Base-by-base conservation (phyloP, 495 filamentous ascomycete species). In the Penicillium paxilli region DNA sequence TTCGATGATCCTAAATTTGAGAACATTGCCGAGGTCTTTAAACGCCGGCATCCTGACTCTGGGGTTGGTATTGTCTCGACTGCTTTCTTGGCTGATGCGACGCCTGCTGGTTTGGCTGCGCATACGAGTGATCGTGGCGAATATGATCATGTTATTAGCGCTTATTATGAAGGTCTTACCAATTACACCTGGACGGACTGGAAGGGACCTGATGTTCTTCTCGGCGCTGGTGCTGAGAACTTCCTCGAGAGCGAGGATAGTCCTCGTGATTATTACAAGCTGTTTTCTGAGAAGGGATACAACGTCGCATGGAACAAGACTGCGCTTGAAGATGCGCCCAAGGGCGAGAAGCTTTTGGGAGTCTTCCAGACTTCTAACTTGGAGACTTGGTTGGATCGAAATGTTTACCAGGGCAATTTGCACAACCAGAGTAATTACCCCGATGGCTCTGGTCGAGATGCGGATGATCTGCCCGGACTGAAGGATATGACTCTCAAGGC, bases 401-500 rank as follows among this genome's bases (percentile, higher is more conserved):
- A 88, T 59, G 79, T 91, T 55, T 91, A 86, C 75, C 77, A 69
- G 10, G 68, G 77, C 9, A 87, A 89, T 68, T 71, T 88, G 1
- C 59, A 66, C 35, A 76, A 73, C 59, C 75, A 83, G 50, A 78
- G 73, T 51, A 87, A 90, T 60, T 74, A 81, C 55, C 86, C 87
- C 0, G 76, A 81, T 5, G 86, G 87, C 19, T 77, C 71, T 16
- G 70, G 73, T 1, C 75, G 67, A 12, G 65, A 83, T 24, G 87
- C 87, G 2, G 75, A 76, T 6, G 87, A 91, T 53, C 77, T 87
- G 7, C 87, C 87, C 3, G 87, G 87, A 4, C 79, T 89, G 16
- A 88, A 87, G 65, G 85, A 91, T n/a, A 91, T 90, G 87, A 90
- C 87, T 0, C 72, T 89, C 33, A 91, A 91, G 70, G 86, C 87